Conservation (phyloP, 441 rosid species). For the Pelargonium exstipulatum region DNA sequence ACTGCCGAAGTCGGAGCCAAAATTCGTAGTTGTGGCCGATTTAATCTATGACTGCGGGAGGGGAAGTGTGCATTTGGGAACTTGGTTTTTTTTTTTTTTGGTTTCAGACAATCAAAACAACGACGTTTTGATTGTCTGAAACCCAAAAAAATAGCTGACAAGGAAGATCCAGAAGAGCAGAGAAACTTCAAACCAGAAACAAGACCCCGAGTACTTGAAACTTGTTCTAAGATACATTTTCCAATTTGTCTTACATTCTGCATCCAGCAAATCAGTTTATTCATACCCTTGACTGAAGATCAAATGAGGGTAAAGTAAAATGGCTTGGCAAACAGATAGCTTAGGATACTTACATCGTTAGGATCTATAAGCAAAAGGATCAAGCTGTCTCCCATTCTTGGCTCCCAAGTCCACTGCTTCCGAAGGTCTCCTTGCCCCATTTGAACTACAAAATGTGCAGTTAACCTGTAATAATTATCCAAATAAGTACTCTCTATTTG, state of each 20-base stretch:
- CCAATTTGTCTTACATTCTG: conserved; percentile 90
- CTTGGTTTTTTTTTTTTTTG: too few relatives aligned
- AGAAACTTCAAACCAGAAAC: conserved; percentile 83
- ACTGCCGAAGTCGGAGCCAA: too few relatives aligned
- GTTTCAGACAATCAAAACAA: too few relatives aligned
- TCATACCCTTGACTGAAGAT: conserved; percentile 13
- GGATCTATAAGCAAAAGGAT: conserved; percentile 88
- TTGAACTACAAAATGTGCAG: conserved; percentile 65
- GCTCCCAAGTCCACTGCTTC: conserved; percentile 95
- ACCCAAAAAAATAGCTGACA: conserved; percentile 60
- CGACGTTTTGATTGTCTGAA: too few relatives aligned
- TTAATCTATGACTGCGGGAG: too few relatives aligned
- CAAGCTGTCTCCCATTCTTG: conserved; percentile 80
- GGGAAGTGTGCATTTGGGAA: too few relatives aligned
- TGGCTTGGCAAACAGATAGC: neutral
- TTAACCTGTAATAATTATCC: conserved; percentile 53
- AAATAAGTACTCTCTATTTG: conserved; percentile 10
- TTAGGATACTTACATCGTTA: conserved; percentile 59
- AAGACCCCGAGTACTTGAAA: conserved; percentile 82
- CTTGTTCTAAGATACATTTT: conserved; percentile 81
- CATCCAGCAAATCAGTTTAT: conserved; percentile 29
- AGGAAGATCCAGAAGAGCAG: conserved; percentile 53
- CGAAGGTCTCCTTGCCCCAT: conserved; percentile 59
- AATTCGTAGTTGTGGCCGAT: too few relatives aligned
- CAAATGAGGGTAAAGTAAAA: conserved; percentile 11